Base-by-base conservation (phyloP, 768 basidiomycete genomes). In the Rhizopogon roseolus region DNA sequence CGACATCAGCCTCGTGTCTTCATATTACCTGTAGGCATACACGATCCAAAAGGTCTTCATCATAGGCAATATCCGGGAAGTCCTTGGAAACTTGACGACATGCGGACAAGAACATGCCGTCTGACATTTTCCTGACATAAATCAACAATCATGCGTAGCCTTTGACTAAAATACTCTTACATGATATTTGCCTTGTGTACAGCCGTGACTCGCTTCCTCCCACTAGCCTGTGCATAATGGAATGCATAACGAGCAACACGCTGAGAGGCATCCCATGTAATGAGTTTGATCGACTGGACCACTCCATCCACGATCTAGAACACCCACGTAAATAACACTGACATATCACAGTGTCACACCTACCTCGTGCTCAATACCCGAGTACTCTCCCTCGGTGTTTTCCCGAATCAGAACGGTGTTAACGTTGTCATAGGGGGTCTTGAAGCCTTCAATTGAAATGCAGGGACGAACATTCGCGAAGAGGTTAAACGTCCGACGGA, bases 141-240 rank as follows among this genome's bases (percentile, higher is more conserved):
- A 49, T 64, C 8, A 66, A 39, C 58, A 61, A 51, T 32, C 54
- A 48, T 53, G 34, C 34, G 28, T 38, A 32, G 19, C 39, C 45
- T 5, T 50, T 32, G 9, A 22, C 49, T 34, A 48, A 54, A 41
- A 16, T 34, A 25, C 22, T 17, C 88, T 54, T 59, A 94, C 96
- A 98, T 98, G 78, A 99, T 98, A 68, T 96, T 97, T 22, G 97
- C 97, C 76, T 99, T 99, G 80, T 99, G 97, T 27, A 99, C 97
- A 40, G 97, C 97, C 25, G 96, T 98, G 57, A 99, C 97, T 62
- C 90, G 85, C 70, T 86, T 88, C 58, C 97, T 77, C 57, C 90
- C 91, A 64, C 82, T 85, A 52, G 86, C 78, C 61, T 88, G 84
- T n/a, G 97, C 97, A 64, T 98, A 97, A 73, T 97, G 82, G 82